Evolutionary conservation across 2,329 filamentous ascomycete genomes (phyloP).

Genomic region (Calonectria hongkongensis): DNA sequence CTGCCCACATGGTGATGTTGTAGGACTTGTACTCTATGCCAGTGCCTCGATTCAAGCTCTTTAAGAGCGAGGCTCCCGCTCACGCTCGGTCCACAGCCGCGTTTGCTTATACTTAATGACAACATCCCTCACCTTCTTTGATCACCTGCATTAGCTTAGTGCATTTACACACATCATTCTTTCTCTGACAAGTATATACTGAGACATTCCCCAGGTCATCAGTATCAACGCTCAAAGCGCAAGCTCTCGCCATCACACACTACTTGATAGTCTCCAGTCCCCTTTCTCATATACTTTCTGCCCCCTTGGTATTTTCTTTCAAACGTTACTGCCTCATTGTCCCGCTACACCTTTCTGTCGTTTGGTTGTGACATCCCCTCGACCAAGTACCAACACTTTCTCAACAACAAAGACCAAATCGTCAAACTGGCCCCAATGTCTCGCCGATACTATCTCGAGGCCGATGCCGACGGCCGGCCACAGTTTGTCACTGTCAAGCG

Average conservation of each 20-base stretch:
- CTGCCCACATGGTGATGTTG: slow-evolving; percentile 22
- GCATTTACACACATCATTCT: slow-evolving; percentile 50
- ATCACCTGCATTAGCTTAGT: slow-evolving; percentile 54
- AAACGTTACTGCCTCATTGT: slow-evolving; percentile 30
- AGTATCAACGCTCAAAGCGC: slow-evolving; percentile 33
- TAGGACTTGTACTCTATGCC: slow-evolving; percentile 18
- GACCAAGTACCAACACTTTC: slow-evolving; percentile 4
- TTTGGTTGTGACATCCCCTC: slow-evolving; percentile 27
- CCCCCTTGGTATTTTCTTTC: slow-evolving; percentile 35
- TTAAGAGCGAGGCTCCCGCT: slow-evolving; percentile 35
- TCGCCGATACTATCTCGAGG: slow-evolving; percentile 61
- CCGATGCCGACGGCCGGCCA: slow-evolving; percentile 57
- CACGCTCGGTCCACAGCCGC: slow-evolving; percentile 29
- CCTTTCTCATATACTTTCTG: slow-evolving; percentile 27
- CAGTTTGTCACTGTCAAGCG: slow-evolving; percentile 64
- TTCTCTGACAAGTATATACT: slow-evolving; percentile 42
- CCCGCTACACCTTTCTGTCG: slow-evolving; percentile 6
- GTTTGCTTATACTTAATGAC: slow-evolving; percentile 26
- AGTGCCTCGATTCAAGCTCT: slow-evolving; percentile 30
- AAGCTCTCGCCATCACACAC: slow-evolving; percentile 35
- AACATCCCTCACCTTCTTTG: slow-evolving; percentile 47
- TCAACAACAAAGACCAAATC: not conserved
- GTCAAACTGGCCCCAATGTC: slow-evolving; percentile 56
- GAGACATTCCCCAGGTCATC: slow-evolving; percentile 52
- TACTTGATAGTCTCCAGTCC: slow-evolving; percentile 39